These are phyloP conservation scores for Petunia hybrid DNA, from an alignment of 305 asterid species.

Conservation along the genomic window DNA sequence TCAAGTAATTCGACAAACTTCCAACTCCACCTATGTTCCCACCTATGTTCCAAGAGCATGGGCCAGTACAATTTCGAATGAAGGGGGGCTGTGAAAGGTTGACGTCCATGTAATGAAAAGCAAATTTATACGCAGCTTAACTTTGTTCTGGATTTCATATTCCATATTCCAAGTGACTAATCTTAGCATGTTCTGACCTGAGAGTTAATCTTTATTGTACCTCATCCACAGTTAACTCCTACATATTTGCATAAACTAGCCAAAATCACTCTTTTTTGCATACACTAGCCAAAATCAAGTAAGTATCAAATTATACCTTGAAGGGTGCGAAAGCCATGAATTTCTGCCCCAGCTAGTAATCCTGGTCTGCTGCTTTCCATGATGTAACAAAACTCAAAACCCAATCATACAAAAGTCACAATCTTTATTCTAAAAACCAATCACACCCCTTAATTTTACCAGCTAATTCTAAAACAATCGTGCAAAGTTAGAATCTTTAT, in stretches of 20 bases:
- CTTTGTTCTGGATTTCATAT: neutral
- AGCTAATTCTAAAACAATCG: neutral
- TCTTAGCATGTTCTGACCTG: neutral
- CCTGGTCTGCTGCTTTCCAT: constrained; percentile 40
- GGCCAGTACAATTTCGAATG: neutral
- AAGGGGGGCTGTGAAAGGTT: neutral
- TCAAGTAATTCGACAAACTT: too few relatives aligned
- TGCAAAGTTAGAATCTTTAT: neutral
- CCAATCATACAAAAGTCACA: neutral
- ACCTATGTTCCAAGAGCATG: constrained; percentile 12
- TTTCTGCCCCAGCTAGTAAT: constrained; percentile 43
- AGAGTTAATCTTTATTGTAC: neutral
- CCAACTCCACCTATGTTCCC: neutral
- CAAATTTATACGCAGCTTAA: neutral
- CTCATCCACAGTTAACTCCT: neutral
- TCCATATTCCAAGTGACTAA: neutral
- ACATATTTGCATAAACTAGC: neutral
- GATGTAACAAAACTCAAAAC: neutral
- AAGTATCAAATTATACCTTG: constrained; percentile 38
- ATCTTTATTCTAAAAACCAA: neutral
- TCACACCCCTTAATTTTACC: constrained; percentile 25
- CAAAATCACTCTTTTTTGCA: neutral
- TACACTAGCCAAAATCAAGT: constrained; percentile 2
- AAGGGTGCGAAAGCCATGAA: constrained; percentile 52
- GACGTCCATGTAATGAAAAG: neutral